These are phyloP conservation scores for Eucalyptus curtisii DNA, from an alignment of 345 rosid genomes.

Conservation along the genomic window DNA sequence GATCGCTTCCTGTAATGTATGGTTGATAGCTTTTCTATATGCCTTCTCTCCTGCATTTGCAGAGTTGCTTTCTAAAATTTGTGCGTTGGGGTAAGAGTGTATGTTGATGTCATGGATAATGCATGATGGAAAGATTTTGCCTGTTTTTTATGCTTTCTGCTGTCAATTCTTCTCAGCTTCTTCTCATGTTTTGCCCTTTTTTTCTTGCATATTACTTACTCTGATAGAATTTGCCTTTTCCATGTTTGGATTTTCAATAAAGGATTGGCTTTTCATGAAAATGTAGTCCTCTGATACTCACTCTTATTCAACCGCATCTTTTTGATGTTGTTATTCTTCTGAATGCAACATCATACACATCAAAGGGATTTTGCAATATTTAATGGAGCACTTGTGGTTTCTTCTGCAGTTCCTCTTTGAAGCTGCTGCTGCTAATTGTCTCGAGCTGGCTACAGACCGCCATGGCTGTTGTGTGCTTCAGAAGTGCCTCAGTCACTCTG, in stretches of 20 bases:
- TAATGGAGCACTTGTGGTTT: neutral
- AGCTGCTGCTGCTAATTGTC: slow-evolving; percentile 51
- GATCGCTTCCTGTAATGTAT: neutral
- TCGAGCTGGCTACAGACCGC: slow-evolving; percentile 65
- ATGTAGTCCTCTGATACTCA: neutral
- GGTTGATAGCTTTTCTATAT: neutral
- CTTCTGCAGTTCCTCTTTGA: slow-evolving; percentile 53
- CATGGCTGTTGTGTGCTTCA: slow-evolving; percentile 84
- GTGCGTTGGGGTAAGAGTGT: neutral
- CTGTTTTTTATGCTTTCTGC: neutral
- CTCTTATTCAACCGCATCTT: neutral
- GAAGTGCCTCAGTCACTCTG: slow-evolving; percentile 46
- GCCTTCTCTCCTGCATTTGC: neutral
- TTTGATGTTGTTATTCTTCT: neutral
- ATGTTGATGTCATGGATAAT: neutral
- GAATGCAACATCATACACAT: neutral
- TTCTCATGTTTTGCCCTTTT: neutral
- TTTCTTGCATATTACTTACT: neutral
- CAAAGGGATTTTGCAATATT: neutral
- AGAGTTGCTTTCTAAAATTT: neutral
- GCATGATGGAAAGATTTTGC: neutral
- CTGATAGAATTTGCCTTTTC: neutral
- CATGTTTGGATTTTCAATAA: neutral
- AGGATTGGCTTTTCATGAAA: neutral
- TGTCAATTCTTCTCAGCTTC: neutral